Percentiles rank a stretch among this genome's conserved stretches.
Conservation (phyloP, 257 asterid genomes). For the Solanum bukasovii region DNA sequence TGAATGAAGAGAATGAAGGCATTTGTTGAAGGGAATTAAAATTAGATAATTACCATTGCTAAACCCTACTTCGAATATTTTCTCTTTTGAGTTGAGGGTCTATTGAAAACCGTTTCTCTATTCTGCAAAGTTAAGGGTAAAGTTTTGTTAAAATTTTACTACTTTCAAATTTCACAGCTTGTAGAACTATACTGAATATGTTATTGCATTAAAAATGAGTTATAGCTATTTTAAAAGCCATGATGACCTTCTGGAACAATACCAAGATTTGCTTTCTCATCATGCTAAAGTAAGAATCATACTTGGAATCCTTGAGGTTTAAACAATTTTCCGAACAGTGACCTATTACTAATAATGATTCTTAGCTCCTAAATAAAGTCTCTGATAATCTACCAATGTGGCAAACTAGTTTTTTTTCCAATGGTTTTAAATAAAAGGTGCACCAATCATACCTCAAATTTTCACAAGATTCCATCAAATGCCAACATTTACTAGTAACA, state of each 20-base stretch:
- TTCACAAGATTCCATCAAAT: background rate
- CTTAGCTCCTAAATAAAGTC: slow-evolving; percentile 3
- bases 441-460: background rate
- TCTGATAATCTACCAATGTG: background rate
- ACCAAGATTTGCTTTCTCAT: background rate
- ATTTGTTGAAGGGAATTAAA: background rate
- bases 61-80: background rate
- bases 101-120: background rate
- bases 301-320: background rate
- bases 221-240: background rate
- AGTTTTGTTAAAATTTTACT: background rate
- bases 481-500: background rate
- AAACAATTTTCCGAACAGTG: background rate
- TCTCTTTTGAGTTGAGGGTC: background rate
- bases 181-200: background rate
- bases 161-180: background rate
- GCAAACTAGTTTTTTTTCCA: background rate
- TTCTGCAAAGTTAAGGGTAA: background rate
- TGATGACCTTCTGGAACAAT: background rate
- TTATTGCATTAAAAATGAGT: background rate
- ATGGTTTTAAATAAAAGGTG: background rate
- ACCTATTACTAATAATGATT: background rate
- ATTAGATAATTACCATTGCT: background rate
- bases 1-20: background rate
- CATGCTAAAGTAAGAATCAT: background rate